Conservation (phyloP, 2,329 filamentous ascomycete genomes). For the Fusarium euwallaceae region DNA sequence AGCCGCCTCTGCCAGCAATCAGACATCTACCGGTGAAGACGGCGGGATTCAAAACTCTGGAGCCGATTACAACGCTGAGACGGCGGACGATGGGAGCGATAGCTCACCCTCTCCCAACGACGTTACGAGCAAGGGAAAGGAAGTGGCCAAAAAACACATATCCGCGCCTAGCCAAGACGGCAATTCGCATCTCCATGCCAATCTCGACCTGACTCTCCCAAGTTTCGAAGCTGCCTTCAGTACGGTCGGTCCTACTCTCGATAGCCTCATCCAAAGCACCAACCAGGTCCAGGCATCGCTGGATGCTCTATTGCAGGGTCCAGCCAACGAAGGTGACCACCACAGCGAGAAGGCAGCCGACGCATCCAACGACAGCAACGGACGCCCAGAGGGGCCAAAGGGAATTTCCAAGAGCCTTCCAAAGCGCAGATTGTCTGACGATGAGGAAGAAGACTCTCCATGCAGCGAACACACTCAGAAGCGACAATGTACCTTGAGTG, state of each 20-base stretch:
- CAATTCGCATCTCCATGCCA: neutral
- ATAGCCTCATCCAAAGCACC: neutral
- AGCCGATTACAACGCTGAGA: neutral
- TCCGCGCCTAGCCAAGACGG: no score
- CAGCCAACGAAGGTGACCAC: neutral
- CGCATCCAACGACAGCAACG: neutral
- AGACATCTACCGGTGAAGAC: neutral
- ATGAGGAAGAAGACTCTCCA: neutral
- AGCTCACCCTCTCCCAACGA: neutral
- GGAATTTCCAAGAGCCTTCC: neutral
- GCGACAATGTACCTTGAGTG: neutral
- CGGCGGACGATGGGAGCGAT: neutral
- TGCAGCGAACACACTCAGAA: neutral
- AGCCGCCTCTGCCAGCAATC: neutral
- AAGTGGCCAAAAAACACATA: neutral
- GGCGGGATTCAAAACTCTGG: neutral
- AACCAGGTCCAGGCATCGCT: no score
- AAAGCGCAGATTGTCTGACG: neutral
- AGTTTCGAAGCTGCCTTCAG: neutral
- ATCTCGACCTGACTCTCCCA: neutral
- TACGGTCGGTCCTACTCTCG: no score
- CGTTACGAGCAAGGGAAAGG: neutral
- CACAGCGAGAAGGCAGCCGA: neutral
- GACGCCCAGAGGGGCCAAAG: neutral
- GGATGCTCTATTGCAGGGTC: neutral